A percentile compares a stretch with the other conserved stretches of the same genome.
Conservation (phyloP, 768 basidiomycete genomes). For the Termitomyces sp. region DNA sequence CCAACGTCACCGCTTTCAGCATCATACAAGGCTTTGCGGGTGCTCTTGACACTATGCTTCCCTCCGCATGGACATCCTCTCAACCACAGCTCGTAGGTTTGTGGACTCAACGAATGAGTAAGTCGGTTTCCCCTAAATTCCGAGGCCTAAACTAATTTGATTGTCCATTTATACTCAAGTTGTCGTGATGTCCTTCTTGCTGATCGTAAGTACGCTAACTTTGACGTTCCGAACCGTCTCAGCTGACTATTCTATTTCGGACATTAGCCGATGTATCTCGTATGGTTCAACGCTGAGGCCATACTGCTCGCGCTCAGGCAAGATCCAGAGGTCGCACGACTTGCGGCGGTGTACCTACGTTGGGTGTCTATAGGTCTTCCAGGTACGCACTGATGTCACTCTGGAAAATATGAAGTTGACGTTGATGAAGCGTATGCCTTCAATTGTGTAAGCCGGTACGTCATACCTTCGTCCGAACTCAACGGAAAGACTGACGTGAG, state of each 20-base stretch:
- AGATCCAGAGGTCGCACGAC: conserved; percentile 78
- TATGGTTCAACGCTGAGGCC: conserved; percentile 83
- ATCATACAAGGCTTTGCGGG: conserved; percentile 84
- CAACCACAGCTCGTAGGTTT: conserved; percentile 83
- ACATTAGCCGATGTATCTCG: conserved; percentile 46
- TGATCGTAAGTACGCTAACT: conserved; percentile 50
- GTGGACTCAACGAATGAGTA: conserved; percentile 88
- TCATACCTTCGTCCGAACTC: background rate
- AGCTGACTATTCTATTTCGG: conserved; percentile 27
- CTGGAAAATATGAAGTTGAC: background rate
- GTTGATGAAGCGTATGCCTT: conserved; percentile 41
- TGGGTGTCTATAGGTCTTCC: conserved; percentile 80
- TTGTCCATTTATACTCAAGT: conserved; percentile 31
- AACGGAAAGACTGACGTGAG: background rate
- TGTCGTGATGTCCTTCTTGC: conserved; percentile 53
- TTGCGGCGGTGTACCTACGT: conserved; percentile 74
- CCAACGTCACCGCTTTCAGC: conserved; percentile 69
- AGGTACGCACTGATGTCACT: conserved; percentile 31
- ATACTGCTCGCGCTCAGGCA: conserved; percentile 75
- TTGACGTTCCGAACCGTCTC: background rate
- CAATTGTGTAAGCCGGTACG: conserved; percentile 46
- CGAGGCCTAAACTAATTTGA: background rate
- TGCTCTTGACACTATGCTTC: conserved; percentile 90
- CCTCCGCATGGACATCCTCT: conserved; percentile 92
- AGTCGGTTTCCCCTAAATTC: conserved; percentile 19